Percentiles rank a stretch among this genome's conserved stretches.
Evolutionary conservation across 257 asterid species (phyloP).

Genomic region (Leonotis leonurus): DNA sequence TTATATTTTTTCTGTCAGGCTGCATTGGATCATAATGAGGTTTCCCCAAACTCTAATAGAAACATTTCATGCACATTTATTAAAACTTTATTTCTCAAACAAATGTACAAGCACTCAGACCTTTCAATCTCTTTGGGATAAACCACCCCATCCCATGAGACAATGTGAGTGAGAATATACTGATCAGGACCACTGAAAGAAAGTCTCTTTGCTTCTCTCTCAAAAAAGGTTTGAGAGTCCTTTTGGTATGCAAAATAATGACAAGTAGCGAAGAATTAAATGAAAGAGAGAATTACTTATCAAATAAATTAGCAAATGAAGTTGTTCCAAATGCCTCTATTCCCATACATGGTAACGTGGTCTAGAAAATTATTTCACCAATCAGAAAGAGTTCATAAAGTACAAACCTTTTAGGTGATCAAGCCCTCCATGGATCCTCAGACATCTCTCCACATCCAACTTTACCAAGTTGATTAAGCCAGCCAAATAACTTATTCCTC

Average conservation of each 20-base stretch:
- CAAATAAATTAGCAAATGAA: too few species aligned
- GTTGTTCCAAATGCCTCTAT: neutral
- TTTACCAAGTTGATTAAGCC: conserved; percentile 63
- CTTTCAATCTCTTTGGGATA: neutral
- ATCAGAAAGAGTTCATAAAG: neutral
- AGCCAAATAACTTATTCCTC: conserved; percentile 64
- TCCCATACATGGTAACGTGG: conserved; percentile 5
- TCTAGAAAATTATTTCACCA: neutral
- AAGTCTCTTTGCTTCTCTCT: too few species aligned
- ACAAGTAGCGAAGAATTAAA: neutral
- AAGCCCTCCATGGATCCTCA: conserved; percentile 80
- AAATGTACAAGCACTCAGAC: neutral
- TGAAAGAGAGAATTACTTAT: neutral
- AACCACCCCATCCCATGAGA: neutral
- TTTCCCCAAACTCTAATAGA: neutral
- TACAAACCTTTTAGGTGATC: conserved; percentile 68
- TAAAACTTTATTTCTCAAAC: neutral
- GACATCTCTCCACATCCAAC: conserved; percentile 93
- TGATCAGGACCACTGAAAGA: neutral
- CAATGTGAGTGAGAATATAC: neutral
- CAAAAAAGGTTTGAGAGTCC: too few species aligned
- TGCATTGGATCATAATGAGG: neutral
- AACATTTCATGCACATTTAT: neutral
- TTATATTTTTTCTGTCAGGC: neutral
- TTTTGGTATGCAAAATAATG: too few species aligned